A percentile compares a stretch with the other conserved stretches of the same genome.
Evolutionary conservation across 2,329 filamentous ascomycete species (phyloP).

Genomic region (Metarhizium album): DNA sequence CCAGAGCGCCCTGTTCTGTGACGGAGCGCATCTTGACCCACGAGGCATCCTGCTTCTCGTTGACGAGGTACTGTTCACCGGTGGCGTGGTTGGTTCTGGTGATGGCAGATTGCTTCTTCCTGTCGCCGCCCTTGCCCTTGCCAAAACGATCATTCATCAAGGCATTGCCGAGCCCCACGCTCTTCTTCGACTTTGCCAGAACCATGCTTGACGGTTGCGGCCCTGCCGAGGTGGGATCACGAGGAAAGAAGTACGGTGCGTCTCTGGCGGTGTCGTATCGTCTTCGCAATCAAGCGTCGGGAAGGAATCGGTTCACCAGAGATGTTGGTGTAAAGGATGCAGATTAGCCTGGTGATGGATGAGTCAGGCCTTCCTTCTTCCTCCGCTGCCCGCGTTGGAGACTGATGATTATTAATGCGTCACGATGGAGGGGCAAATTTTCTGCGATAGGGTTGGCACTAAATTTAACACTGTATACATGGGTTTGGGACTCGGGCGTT

Average conservation of each 20-base stretch:
- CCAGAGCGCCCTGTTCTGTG: slow-evolving; percentile 90
- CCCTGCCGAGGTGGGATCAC: not conserved
- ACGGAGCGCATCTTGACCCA: slow-evolving; percentile 99
- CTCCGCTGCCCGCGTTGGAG: slow-evolving; percentile 2
- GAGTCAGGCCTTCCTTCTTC: not conserved
- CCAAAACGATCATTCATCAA: slow-evolving; percentile 99
- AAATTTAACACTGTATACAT: slow-evolving; percentile 18
- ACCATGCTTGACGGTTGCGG: slow-evolving; percentile 34
- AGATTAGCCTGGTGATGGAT: not conserved
- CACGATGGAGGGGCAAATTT: slow-evolving; percentile 40
- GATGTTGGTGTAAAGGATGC: not conserved
- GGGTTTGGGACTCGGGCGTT: rapidly evolving
- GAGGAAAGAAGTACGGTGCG: slow-evolving; percentile 12
- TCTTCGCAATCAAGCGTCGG: not conserved
- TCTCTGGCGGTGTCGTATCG: not conserved
- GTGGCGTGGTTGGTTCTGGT: slow-evolving; percentile 66
- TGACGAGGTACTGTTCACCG: slow-evolving; percentile 86
- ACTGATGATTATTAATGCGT: slow-evolving; percentile 31
- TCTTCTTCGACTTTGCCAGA: slow-evolving; percentile 84
- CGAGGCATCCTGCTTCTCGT: slow-evolving; percentile 77
- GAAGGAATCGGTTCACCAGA: not conserved
- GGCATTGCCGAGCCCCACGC: slow-evolving; percentile 88
- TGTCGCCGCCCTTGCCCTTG: slow-evolving; percentile 76
- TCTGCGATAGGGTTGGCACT: slow-evolving; percentile 14
- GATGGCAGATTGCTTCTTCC: slow-evolving; percentile 55